Evolutionary conservation across 1,139 yeast genomes (phyloP).

Genomic region (Waltiozyma sp.): DNA sequence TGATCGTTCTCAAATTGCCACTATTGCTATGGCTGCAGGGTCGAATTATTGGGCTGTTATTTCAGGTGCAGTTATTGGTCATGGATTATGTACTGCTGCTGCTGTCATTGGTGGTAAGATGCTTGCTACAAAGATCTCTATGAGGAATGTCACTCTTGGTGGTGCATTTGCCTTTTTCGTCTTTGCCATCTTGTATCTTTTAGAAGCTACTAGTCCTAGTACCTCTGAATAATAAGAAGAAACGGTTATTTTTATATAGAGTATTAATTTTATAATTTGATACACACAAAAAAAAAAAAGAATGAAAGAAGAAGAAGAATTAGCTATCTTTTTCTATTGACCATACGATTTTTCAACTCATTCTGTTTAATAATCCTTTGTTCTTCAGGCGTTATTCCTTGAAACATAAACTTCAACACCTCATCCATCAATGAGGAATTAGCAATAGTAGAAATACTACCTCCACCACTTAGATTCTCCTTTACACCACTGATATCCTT

Average conservation of each 20-base stretch:
- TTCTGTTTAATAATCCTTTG: not conserved
- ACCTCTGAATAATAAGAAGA: not conserved
- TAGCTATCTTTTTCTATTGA: not conserved
- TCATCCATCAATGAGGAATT: constrained; percentile 21
- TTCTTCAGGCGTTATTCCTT: constrained; percentile 24
- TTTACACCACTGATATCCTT: constrained; percentile 7
- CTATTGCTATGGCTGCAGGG: constrained; percentile 98
- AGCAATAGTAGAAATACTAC: constrained; percentile 6
- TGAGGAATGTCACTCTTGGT: constrained; percentile 85
- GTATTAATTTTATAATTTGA: not conserved
- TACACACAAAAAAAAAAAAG: not conserved
- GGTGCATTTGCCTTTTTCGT: constrained; percentile 81
- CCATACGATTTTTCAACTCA: not conserved
- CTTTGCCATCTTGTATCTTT: constrained; percentile 72
- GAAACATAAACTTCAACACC: constrained; percentile 29
- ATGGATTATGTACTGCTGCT: constrained; percentile 75
- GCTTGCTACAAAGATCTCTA: constrained; percentile 77
- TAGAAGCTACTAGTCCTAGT: constrained; percentile 35
- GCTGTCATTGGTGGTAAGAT: constrained; percentile 94
- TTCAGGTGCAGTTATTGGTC: constrained; percentile 84
- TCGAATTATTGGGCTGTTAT: constrained; percentile 86
- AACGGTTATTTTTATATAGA: not conserved
- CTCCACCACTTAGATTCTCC: constrained; percentile 5
- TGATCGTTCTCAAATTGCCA: constrained; percentile 94
- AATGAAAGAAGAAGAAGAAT: not conserved